A percentile compares a stretch with the other conserved stretches of the same genome.
Conservation (phyloP, 2,329 filamentous ascomycete genomes). For the Calonectria leucothoes region DNA sequence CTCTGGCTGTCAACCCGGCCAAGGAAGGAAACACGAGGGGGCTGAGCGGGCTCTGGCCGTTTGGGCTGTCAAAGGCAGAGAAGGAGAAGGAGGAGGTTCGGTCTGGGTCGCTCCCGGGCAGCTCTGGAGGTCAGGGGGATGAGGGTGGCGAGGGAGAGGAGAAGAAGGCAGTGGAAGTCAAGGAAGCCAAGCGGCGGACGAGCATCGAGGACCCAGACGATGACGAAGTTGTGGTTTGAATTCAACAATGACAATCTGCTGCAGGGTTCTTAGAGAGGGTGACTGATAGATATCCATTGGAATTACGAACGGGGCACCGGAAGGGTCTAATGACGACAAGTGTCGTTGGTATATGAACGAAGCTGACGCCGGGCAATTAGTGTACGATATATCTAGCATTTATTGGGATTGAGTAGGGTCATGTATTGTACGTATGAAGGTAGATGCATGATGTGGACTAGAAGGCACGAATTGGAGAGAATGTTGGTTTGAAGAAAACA, state of each 20-base stretch:
- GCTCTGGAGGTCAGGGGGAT: background rate
- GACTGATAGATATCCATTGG: slow-evolving; percentile 21
- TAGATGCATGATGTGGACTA: slow-evolving; percentile 7
- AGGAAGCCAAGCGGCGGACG: slow-evolving; percentile 64
- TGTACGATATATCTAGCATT: slow-evolving; percentile 19
- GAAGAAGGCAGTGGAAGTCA: slow-evolving; percentile 61
- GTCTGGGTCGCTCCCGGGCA: slow-evolving; percentile 19
- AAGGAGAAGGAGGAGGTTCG: slow-evolving; percentile 41
- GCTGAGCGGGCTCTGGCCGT: slow-evolving; percentile 69
- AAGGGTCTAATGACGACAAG: slow-evolving; percentile 8
- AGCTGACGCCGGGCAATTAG: background rate
- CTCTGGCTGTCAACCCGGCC: slow-evolving; percentile 64
- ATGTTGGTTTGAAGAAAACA: background rate
- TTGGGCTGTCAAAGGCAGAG: slow-evolving; percentile 56
- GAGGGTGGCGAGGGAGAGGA: slow-evolving; percentile 43
- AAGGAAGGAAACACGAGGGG: slow-evolving; percentile 50
- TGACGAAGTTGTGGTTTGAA: slow-evolving; percentile 57
- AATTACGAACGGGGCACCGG: background rate
- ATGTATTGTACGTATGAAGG: background rate
- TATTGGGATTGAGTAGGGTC: background rate
- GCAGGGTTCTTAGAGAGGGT: slow-evolving; percentile 22
- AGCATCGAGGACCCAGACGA: slow-evolving; percentile 71
- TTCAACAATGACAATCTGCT: slow-evolving; percentile 35
- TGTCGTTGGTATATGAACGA: slow-evolving; percentile 10
- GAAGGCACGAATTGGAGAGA: slow-evolving; percentile 1